These are phyloP conservation scores for Cucurbita maxima DNA, from an alignment of 306 rosid species.

Conservation along the genomic window DNA sequence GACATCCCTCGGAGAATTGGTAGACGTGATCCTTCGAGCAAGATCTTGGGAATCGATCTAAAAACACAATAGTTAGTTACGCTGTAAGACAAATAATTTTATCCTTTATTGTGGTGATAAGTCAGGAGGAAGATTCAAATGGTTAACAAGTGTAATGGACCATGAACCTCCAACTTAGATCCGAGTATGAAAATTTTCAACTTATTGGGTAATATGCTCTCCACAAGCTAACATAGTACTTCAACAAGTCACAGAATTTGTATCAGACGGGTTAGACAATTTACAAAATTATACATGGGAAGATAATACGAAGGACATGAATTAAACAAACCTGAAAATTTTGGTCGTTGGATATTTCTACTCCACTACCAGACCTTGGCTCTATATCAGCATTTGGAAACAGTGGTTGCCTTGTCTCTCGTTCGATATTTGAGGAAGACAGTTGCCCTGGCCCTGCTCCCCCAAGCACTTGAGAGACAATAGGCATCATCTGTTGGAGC, in stretches of 20 bases:
- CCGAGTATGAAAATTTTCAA: no score
- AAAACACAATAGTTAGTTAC: background rate
- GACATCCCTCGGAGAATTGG: slow-evolving; percentile 36
- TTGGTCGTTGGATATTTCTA: slow-evolving; percentile 25
- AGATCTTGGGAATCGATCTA: slow-evolving; percentile 49
- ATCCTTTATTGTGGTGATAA: no score
- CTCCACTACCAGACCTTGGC: slow-evolving; percentile 6
- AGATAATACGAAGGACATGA: background rate
- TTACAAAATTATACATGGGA: background rate
- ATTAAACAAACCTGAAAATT: slow-evolving; percentile 43
- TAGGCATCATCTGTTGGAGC: slow-evolving; percentile 97
- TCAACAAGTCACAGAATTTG: background rate
- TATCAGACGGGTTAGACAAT: background rate
- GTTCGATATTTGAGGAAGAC: slow-evolving; percentile 27
- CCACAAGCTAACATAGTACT: background rate
- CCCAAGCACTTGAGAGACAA: slow-evolving; percentile 70
- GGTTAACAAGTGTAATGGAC: no score
- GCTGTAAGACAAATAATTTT: no score
- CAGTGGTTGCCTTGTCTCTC: slow-evolving; percentile 19
- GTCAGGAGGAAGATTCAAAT: background rate
- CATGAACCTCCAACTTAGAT: no score
- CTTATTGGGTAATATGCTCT: background rate
- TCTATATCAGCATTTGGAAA: slow-evolving; percentile 33
- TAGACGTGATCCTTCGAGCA: slow-evolving; percentile 43
- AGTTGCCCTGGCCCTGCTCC: slow-evolving; percentile 28